Percentiles rank a stretch among this genome's conserved stretches.
phyloP scores from a whole-genome alignment of 768 basidiomycete genomes.

The Erythrobasidium yunnanense region DNA sequence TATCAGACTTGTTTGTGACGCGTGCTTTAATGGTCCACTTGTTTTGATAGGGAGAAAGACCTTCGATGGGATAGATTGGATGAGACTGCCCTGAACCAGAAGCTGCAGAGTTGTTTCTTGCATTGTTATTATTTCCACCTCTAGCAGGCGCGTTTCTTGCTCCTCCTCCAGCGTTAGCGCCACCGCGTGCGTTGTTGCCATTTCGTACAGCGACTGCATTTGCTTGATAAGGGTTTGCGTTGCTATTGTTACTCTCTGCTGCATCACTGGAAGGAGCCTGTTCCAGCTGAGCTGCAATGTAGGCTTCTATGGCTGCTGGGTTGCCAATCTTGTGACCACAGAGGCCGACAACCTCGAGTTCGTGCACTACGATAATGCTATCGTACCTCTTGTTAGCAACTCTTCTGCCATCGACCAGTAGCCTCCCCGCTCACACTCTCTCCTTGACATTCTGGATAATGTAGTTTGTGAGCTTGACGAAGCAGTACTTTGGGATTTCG shows the following conservation, averaged over 20 bases:
- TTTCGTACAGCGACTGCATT: constrained; percentile 38
- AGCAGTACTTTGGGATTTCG: constrained; percentile 53
- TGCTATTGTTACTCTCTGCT: not conserved
- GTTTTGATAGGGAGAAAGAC: constrained; percentile 90
- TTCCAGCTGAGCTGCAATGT: constrained; percentile 25
- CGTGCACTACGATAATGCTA: constrained; percentile 73
- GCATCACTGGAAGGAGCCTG: not conserved
- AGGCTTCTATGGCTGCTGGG: constrained; percentile 43
- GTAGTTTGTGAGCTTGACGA: constrained; percentile 62
- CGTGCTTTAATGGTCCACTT: constrained; percentile 97
- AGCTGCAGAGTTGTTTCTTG: not conserved
- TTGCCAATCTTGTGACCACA: constrained; percentile 64
- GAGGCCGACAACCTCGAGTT: constrained; percentile 51
- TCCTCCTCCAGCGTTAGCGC: constrained; percentile 18
- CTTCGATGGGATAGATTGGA: constrained; percentile 73
- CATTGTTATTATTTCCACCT: too few species aligned
- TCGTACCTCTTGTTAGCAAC: not conserved
- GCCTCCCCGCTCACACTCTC: constrained; percentile 54
- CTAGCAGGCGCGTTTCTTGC: constrained; percentile 36
- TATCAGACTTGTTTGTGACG: constrained; percentile 76
- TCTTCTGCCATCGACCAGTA: constrained; percentile 12
- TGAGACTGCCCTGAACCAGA: constrained; percentile 17
- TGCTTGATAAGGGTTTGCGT: constrained; percentile 15
- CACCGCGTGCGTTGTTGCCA: constrained; percentile 34
- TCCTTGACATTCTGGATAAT: constrained; percentile 74